Evolutionary conservation across 768 basidiomycete genomes (phyloP), one percentile per base, ranked within the genome.

Genomic region (Auricularia sp.): DNA sequence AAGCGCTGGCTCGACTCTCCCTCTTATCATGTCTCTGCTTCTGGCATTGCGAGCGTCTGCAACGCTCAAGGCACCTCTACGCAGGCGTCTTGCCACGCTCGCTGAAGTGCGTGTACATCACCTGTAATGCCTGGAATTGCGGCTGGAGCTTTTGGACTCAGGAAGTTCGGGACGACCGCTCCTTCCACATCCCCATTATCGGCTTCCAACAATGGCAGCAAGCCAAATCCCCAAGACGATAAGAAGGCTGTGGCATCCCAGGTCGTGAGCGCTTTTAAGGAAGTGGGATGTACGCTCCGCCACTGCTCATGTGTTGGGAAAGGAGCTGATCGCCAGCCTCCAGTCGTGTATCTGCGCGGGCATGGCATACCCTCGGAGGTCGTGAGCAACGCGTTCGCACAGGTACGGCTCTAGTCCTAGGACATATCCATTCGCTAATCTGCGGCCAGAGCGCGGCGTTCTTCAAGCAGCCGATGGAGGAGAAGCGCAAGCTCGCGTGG

Each of bases 241-340:
- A 89, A 84, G 75, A 80, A 82, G 65, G 71, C 78, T 5, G 82
- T 85, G 0, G 90, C 92, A 0, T 77, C 82, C 56, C 81, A 86
- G 67, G 81, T 94, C 42, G 89, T 89, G 42, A 80, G 81, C 45
- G 92, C 88, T 0, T 90, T 92, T 78, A 92, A 87, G 70, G 82
- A 87, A 64, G 68, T 71, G 18, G 67, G 68, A 11, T 67, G 61
- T 29, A 21, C 37, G 42, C n/a, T 21, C 21, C 36, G 29, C 29
- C 29, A 29, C 42, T 13, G 13, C 33, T 33, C n/a, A 24, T 3
- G 14, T 11, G 8, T 47, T 62, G 29, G 58, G 24, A 47, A 35
- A 61, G 47, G 24, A 56, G 6, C 42, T 39, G 63, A 65, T 61
- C 10, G 34, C 21, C 18, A 24, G 16, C 34, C 64, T 45, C 86